These are phyloP conservation scores for Chlorophyllum brunneum DNA, from an alignment of 768 basidiomycete genomes.

Conservation along the genomic window DNA sequence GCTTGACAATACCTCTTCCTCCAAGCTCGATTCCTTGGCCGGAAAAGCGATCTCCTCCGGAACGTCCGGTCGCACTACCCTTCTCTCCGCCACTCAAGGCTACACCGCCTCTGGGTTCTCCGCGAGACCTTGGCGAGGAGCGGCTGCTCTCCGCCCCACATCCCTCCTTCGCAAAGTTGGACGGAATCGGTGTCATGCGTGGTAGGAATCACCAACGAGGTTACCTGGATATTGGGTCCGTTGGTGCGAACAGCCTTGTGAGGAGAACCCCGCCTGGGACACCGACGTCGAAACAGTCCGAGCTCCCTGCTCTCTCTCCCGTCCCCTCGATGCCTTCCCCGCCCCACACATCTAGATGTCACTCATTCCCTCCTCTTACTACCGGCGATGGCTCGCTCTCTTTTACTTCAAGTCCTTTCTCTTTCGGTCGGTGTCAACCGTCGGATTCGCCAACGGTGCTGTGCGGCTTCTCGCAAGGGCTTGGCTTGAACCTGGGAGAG, in stretches of 20 bases:
- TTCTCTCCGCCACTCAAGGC: slow-evolving; percentile 9
- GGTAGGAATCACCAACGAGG: slow-evolving; percentile 54
- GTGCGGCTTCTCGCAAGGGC: neutral
- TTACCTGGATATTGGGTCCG: slow-evolving; percentile 43
- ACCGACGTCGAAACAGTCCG: slow-evolving; percentile 22
- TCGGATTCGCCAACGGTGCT: slow-evolving; percentile 13
- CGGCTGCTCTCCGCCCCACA: slow-evolving; percentile 24
- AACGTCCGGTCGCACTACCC: slow-evolving; percentile 6
- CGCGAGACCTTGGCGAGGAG: slow-evolving; percentile 38
- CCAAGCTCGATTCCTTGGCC: slow-evolving; percentile 42
- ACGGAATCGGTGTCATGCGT: slow-evolving; percentile 21
- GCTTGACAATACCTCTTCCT: slow-evolving; percentile 14
- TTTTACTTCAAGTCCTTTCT: slow-evolving; percentile 6
- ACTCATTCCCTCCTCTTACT: slow-evolving; percentile 33
- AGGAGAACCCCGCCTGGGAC: slow-evolving; percentile 49
- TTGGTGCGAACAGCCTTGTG: slow-evolving; percentile 23
- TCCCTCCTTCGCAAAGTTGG: slow-evolving; percentile 21
- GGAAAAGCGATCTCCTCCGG: slow-evolving; percentile 19
- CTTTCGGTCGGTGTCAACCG: neutral
- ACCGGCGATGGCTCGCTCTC: slow-evolving; percentile 13
- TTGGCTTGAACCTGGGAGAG: slow-evolving; percentile 12
- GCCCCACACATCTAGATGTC: slow-evolving; percentile 25
- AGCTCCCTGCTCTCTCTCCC: slow-evolving; percentile 9
- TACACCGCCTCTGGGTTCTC: slow-evolving; percentile 40
- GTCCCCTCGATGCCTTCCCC: slow-evolving; percentile 17